Conservation (phyloP, 768 basidiomycete species). For the Mycena alexandri region DNA sequence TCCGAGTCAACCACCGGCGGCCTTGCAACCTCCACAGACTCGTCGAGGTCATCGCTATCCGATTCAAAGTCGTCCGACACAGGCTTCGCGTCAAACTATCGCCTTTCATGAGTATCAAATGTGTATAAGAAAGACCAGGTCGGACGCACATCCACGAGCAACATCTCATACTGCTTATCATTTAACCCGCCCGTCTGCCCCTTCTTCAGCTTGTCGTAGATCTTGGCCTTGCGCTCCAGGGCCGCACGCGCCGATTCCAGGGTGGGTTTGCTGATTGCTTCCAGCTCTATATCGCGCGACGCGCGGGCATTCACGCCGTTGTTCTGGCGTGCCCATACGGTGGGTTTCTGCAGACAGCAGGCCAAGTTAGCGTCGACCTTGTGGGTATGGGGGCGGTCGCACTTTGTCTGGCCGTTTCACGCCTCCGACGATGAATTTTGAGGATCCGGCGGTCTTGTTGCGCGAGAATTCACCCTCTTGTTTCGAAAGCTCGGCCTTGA, state of each 20-base stretch:
- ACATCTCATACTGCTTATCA: slow-evolving; percentile 77
- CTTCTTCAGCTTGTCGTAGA: slow-evolving; percentile 83
- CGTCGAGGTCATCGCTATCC: slow-evolving; percentile 84
- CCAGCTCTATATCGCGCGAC: slow-evolving; percentile 76
- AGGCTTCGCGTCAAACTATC: slow-evolving; percentile 76
- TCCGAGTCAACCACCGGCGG: slow-evolving; percentile 74
- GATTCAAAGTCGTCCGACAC: slow-evolving; percentile 65
- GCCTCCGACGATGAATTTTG: slow-evolving; percentile 67
- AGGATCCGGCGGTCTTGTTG: slow-evolving; percentile 70
- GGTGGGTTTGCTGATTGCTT: slow-evolving; percentile 75
- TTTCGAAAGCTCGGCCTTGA: slow-evolving; percentile 79
- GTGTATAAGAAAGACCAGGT: neutral
- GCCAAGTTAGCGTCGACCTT: neutral
- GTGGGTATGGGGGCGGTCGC: slow-evolving; percentile 23
- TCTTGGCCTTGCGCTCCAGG: slow-evolving; percentile 82
- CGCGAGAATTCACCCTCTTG: slow-evolving; percentile 70
- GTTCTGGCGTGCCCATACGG: slow-evolving; percentile 82
- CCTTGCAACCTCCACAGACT: slow-evolving; percentile 75
- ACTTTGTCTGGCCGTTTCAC: slow-evolving; percentile 82
- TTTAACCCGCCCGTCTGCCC: slow-evolving; percentile 84
- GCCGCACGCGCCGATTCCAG: slow-evolving; percentile 78
- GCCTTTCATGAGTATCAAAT: slow-evolving; percentile 1
- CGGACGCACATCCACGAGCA: slow-evolving; percentile 76
- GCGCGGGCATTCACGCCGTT: slow-evolving; percentile 78
- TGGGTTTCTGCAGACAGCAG: slow-evolving; percentile 69